A percentile compares a stretch with the other conserved stretches of the same genome.
These are phyloP conservation scores for Zygoascus sp. DNA, from an alignment of 1,139 yeast genomes.

Conservation along the genomic window DNA sequence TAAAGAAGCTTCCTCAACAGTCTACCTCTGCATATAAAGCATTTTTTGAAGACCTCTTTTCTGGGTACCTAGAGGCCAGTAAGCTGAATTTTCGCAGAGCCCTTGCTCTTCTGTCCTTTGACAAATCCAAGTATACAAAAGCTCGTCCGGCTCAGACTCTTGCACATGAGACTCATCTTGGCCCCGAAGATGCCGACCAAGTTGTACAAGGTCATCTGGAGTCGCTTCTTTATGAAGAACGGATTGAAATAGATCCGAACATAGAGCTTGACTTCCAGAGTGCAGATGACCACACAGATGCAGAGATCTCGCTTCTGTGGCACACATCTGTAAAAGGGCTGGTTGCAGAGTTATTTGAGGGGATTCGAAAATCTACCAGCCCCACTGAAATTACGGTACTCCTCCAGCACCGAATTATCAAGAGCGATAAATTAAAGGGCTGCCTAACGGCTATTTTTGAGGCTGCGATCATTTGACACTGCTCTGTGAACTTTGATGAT, in stretches of 20 bases:
- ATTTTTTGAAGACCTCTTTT: conserved; percentile 18
- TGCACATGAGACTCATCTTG: neutral
- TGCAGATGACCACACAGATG: conserved; percentile 6
- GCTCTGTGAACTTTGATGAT: neutral
- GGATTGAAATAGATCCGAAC: conserved; percentile 18
- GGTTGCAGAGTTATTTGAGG: conserved; percentile 14
- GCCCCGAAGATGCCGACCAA: neutral
- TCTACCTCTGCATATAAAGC: neutral
- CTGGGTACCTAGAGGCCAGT: conserved; percentile 21
- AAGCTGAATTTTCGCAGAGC: conserved; percentile 26
- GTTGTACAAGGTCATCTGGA: conserved; percentile 13
- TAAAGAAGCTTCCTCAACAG: neutral
- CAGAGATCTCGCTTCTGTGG: conserved; percentile 21
- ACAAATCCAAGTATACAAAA: neutral
- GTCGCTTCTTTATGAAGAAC: conserved; percentile 20
- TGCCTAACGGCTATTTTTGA: conserved; percentile 20
- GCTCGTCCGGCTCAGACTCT: neutral
- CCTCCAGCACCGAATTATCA: neutral
- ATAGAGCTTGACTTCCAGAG: conserved; percentile 1
- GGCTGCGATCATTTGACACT: conserved; percentile 20
- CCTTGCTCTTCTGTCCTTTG: conserved; percentile 12
- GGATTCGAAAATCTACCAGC: neutral
- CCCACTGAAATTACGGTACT: neutral
- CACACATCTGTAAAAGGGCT: conserved; percentile 20
- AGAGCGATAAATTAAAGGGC: conserved; percentile 12